Conservation (phyloP, 225 moss, liverwort and hornwort genomes). For the Asterella californica region DNA sequence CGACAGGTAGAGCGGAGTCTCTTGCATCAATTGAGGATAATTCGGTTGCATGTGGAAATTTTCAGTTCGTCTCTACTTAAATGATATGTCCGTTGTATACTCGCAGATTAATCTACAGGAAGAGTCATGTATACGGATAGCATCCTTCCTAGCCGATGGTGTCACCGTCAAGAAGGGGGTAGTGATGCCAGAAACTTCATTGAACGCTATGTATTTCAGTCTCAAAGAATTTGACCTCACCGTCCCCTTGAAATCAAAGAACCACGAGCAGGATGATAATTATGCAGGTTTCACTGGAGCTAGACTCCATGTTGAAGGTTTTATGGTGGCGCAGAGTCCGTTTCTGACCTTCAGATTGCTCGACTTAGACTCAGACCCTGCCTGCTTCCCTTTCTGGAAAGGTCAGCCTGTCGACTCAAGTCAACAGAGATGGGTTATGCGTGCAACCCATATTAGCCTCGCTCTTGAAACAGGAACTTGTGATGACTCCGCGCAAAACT, state of each 20-base stretch:
- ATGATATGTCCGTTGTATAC: neutral
- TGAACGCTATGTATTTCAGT: slow-evolving; percentile 88
- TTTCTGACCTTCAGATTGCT: slow-evolving; percentile 74
- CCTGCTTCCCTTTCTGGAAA: slow-evolving; percentile 94
- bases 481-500: slow-evolving; percentile 67
- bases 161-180: slow-evolving; percentile 84
- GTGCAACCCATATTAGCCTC: slow-evolving; percentile 78
- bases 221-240: slow-evolving; percentile 93
- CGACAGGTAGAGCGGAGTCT: neutral
- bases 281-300: slow-evolving; percentile 82
- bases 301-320: slow-evolving; percentile 92
- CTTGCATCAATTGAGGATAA: neutral
- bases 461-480: slow-evolving; percentile 88
- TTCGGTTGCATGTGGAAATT: neutral
- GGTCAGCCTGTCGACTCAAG: slow-evolving; percentile 96
- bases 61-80: neutral
- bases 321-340: slow-evolving; percentile 92
- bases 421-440: slow-evolving; percentile 93
- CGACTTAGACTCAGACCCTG: slow-evolving; percentile 85
- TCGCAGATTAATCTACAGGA: slow-evolving; percentile 93
- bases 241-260: slow-evolving; percentile 52
- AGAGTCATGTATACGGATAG: slow-evolving; percentile 85
- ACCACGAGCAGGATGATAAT: slow-evolving; percentile 52
- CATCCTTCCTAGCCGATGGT: slow-evolving; percentile 95
- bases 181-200: slow-evolving; percentile 80